Base-by-base conservation (phyloP, 768 basidiomycete genomes). In the Boletus rubroflammeus region DNA sequence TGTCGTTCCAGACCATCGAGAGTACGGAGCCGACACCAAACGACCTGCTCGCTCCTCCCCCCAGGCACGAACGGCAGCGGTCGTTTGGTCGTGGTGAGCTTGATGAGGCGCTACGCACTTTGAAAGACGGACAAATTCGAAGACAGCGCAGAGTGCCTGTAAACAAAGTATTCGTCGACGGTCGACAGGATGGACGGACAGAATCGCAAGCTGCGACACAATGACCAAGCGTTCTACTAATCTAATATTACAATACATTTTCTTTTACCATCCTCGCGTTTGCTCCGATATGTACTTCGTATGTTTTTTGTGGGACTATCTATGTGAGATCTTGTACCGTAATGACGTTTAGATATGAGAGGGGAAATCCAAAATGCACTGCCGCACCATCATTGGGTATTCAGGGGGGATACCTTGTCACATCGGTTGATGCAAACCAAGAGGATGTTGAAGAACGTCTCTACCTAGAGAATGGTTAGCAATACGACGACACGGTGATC, bases 71-170 rank as follows among this genome's bases (percentile, higher is more conserved):
- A 28, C 79, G 77, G 39, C 73, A 72, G 47, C 74, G 73, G 32
- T 86, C 90, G 2, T 66, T 90, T 56, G 84, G 85, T 7, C 81
- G 86, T 35, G 93, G 93, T 10, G 87, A 88, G 51, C 71, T 96
- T 31, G 93, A 98, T 59, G 81, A 89, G 62, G 89, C 88, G 2
- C 87, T 98, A 38, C 84, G 88, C 17, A 92, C 85, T 56, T 81
- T 93, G 75, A 81, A 82, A 41, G 81, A 80, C 45, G 92, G 84
- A 34, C 81, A 61, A 5, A 59, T 57, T 8, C 54, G 55, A 40
- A 53, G 57, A 36, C 28, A 54, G 35, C 62, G 62, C 6, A 40
- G 48, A n/a, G 48, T 59, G 5, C 51, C 36, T 0, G 51, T 60
- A 32, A 60, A 15, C 56, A 70, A 69, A 47, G 44, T 70, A 14